Base-by-base conservation (phyloP, 352 stramenopile genomes). In the Phytophthora agathidicida region DNA sequence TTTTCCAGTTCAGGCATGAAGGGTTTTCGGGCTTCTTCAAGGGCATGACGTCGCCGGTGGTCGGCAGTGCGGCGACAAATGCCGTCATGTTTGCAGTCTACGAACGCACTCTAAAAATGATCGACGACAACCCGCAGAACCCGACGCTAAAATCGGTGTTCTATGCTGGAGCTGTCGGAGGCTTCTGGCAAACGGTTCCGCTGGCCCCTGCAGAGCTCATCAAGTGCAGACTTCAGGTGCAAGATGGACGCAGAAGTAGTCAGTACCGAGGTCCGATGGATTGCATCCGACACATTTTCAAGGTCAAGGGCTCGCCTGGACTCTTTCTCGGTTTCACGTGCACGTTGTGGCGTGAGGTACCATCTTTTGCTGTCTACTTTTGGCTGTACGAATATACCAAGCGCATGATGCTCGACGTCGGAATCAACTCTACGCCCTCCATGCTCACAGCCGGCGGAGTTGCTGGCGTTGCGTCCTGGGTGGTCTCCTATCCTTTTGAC, bases 41-140 rank as follows among this genome's bases (percentile, higher is more conserved):
- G 56, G 86, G 86, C 36, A 81, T 96, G 74, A 58, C 72, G 27
- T 96, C 86, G 24, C 86, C 86, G 36, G 71, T 96, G 10, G 75
- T 96, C 31, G 83, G 84, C 32, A 96, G 83, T 44, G 84, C 85
- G 14, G 88, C 79, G 51, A 93, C 83, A n/a, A 96, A 93, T 60
- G 86, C 86, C 23, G 86, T 94, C 51, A 88, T 96, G 77, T 96
- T 96, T 61, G 82, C 83, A 8, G 73, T 78, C 9, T 93, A 94
- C 35, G 86, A 93, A 60, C 79, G 79, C 46, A 87, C 79, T 41
- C 61, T 93, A 9, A 77, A 75, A 13, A 41, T 73, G 22, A 83
- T 93, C 19, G 83, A 91, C 51, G 60, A 83, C 28, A 78, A 80
- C 13, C 53, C 75, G 11, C 51, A 82, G 23, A 60, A 73, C 1